Evolutionary conservation across 441 rosid genomes (phyloP), one percentile per base, ranked within the genome.

Genomic region (Arabidopsis hybrid): DNA sequence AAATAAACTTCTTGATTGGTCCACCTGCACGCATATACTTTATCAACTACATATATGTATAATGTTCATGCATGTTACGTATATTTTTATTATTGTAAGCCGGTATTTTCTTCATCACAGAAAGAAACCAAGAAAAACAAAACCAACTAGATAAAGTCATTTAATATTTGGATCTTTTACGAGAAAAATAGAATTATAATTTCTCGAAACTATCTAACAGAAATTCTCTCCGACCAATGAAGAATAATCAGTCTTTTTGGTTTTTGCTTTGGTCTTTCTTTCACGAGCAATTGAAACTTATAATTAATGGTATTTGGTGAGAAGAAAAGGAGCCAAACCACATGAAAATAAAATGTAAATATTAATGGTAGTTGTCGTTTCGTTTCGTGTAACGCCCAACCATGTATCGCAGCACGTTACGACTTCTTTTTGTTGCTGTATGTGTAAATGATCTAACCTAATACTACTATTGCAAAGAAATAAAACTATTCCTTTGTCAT

Each of bases 211-310:
- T 46, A 29, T 21, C 67, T 9, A 66, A 40, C 61, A 39, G 0
- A 58, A 67, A 35, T 68, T 75, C 69, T 61, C 69, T 43, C 16
- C 34, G 11, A 60, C 58, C 46, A 68, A 61, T 35, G 69, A 68
- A 60, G 79, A 75, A 75, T 68, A 68, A 53, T 53, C 50, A 11
- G 13, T 40, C 26, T 21, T 21, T 21, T 21, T 1, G 26, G 26
- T 2, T 39, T 38, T 55, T 29, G 11, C 18, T 18, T 68, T 67
- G 50, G 64, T n/a, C n/a, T n/a, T n/a, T 75, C 58, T 53, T 52
- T 75, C 78, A 75, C 74, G 69, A 68, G 78, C 34, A 67, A n/a
- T 42, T 4, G 16, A 75, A 67, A 75, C 21, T 31, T 42, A 40
- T 60, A 32, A 51, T 67, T 32, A 60, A 51, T 74, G 73, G 55